A percentile compares a stretch with the other conserved stretches of the same genome.
Conservation (phyloP, 2,329 filamentous ascomycete species). For the Xylariaceae sp. region DNA sequence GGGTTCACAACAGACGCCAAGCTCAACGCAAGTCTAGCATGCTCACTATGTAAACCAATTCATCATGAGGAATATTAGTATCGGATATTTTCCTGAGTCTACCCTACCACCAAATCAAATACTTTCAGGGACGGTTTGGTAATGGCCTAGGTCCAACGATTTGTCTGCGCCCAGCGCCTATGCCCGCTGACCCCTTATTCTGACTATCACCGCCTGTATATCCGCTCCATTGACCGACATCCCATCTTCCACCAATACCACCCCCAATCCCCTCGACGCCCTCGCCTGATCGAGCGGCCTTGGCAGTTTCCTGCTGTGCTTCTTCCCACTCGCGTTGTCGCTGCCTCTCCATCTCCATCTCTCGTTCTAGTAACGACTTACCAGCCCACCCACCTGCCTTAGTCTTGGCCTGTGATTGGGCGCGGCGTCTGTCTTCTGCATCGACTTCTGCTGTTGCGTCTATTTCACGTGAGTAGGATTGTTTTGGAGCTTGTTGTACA, state of each 20-base stretch:
- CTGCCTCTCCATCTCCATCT: slow-evolving; percentile 82
- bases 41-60: too few species aligned
- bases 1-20: too few species aligned
- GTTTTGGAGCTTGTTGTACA: slow-evolving; percentile 46
- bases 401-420: slow-evolving; percentile 64
- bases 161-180: slow-evolving; percentile 74
- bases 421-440: slow-evolving; percentile 66
- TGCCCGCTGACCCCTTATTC: slow-evolving; percentile 70
- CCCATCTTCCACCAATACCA: slow-evolving; percentile 74
- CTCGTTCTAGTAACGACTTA: slow-evolving; percentile 76
- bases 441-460: slow-evolving; percentile 67
- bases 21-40: too few species aligned
- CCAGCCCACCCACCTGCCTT: slow-evolving; percentile 68
- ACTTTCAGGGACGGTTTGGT: slow-evolving; percentile 49
- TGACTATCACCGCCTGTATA: slow-evolving; percentile 78
- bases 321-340: slow-evolving; percentile 83
- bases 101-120: neutral
- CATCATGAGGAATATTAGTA: neutral
- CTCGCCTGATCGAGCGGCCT: slow-evolving; percentile 57
- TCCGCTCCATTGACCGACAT: slow-evolving; percentile 77
- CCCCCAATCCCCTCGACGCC: slow-evolving; percentile 69
- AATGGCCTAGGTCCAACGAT: slow-evolving; percentile 80
- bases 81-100: neutral
- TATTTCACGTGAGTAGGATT: slow-evolving; percentile 62
- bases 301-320: slow-evolving; percentile 69